These are phyloP conservation scores for Agaricus subrufescens DNA, from an alignment of 768 basidiomycete species.

Conservation along the genomic window DNA sequence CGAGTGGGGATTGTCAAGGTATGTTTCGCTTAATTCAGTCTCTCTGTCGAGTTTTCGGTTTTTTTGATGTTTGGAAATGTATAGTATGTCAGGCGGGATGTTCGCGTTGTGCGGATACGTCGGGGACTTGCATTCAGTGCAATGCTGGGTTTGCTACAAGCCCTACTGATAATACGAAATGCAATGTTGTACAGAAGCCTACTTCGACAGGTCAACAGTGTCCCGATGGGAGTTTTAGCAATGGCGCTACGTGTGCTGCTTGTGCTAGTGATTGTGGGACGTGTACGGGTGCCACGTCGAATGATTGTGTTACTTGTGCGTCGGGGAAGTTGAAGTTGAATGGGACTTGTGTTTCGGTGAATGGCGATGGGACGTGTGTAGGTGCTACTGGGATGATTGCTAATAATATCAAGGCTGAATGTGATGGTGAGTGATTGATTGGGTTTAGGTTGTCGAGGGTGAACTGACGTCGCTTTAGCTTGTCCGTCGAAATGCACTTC, in stretches of 20 bases:
- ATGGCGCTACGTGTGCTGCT: constrained; percentile 43
- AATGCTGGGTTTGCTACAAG: constrained; percentile 64
- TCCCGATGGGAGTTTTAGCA: constrained; percentile 59
- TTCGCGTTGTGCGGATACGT: constrained; percentile 57
- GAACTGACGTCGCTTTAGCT: constrained; percentile 33
- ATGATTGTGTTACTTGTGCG: constrained; percentile 67
- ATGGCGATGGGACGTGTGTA: constrained; percentile 67
- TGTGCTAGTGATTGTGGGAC: constrained; percentile 70
- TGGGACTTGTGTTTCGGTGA: constrained; percentile 65
- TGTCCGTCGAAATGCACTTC: constrained; percentile 81
- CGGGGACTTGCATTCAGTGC: constrained; percentile 72
- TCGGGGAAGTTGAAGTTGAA: constrained; percentile 57
- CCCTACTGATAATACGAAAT: constrained; percentile 61
- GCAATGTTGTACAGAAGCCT: constrained; percentile 46
- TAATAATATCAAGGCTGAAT: constrained; percentile 78
- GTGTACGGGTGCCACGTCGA: constrained; percentile 64
- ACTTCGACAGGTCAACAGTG: constrained; percentile 54
- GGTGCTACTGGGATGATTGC: constrained; percentile 63
- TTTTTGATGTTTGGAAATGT: not conserved
- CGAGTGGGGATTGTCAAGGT: constrained; percentile 73
- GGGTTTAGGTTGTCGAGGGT: not conserved
- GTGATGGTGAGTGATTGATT: constrained; percentile 59
- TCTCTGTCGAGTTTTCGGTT: not conserved
- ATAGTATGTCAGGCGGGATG: constrained; percentile 75
- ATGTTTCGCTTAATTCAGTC: constrained; percentile 15